Percentiles rank a stretch among this genome's conserved stretches.
phyloP scores from a whole-genome alignment of 345 rosid genomes.

The Citrus inodora region DNA sequence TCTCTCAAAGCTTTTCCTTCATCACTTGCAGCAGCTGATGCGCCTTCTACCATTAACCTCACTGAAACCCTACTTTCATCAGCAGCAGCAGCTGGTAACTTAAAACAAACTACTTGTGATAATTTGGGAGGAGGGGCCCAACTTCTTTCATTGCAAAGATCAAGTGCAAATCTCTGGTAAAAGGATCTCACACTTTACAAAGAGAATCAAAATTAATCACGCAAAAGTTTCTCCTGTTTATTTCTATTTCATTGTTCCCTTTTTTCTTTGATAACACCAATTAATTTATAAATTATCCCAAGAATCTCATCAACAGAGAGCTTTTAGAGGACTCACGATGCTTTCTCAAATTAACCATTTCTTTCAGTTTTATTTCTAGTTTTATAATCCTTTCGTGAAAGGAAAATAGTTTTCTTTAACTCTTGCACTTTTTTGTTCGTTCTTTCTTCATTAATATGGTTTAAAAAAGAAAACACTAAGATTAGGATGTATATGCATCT shows the following conservation, averaged over 20 bases:
- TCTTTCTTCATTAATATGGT: no score
- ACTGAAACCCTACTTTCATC: slow-evolving; percentile 60
- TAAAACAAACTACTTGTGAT: slow-evolving; percentile 27
- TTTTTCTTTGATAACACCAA: neutral
- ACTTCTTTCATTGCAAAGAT: slow-evolving; percentile 56
- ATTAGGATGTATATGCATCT: neutral
- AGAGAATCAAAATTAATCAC: slow-evolving; percentile 3
- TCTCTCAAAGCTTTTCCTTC: slow-evolving; percentile 30
- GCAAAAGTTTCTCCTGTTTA: neutral
- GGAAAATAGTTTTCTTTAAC: neutral
- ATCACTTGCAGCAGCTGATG: slow-evolving; percentile 14
- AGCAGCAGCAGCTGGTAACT: slow-evolving; percentile 1
- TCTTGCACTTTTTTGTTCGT: neutral
- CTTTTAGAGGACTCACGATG: neutral
- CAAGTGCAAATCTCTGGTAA: slow-evolving; percentile 70
- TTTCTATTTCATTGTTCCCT: neutral
- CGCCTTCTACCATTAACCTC: slow-evolving; percentile 32
- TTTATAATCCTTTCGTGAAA: no score
- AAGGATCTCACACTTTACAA: neutral
- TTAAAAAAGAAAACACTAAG: no score
- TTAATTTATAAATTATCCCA: neutral
- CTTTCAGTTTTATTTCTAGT: neutral
- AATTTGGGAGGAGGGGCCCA: slow-evolving; percentile 34
- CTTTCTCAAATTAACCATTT: neutral
- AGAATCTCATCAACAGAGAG: neutral